Conservation (phyloP, 768 basidiomycete genomes). For the Termitomyces sp. region DNA sequence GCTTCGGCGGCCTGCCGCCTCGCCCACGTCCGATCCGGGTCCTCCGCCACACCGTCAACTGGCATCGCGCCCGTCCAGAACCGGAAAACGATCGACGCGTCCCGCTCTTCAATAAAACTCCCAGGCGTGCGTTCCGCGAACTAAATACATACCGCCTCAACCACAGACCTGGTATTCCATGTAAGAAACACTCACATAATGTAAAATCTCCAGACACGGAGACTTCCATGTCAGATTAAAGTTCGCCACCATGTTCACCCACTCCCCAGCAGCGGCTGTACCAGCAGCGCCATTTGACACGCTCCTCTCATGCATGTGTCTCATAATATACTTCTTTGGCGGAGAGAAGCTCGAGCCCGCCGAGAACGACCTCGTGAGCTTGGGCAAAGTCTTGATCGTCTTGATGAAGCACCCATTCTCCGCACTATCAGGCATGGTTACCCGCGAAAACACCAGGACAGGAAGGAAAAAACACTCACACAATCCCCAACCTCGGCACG, state of each 20-base stretch:
- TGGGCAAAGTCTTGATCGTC: conserved; percentile 26
- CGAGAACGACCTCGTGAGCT: not conserved
- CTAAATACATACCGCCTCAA: conserved; percentile 26
- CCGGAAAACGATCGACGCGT: conserved; percentile 79
- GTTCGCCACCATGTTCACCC: conserved; percentile 80
- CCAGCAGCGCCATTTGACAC: not conserved
- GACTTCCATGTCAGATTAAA: conserved; percentile 79
- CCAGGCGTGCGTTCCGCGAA: conserved; percentile 87
- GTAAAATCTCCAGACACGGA: conserved; percentile 74
- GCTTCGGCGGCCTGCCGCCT: conserved; percentile 84
- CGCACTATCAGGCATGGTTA: conserved; percentile 36
- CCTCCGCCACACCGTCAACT: conserved; percentile 21
- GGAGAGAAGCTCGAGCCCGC: not conserved
- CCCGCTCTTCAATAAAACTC: conserved; percentile 78
- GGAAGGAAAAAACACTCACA: conserved; percentile 48
- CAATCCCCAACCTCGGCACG: conserved; percentile 67
- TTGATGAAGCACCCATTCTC: conserved; percentile 88
- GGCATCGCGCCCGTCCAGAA: conserved; percentile 60
- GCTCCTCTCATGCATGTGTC: not conserved
- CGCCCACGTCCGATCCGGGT: conserved; percentile 72
- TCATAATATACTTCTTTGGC: not conserved
- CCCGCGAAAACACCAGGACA: not conserved
- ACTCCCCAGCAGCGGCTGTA: conserved; percentile 23
- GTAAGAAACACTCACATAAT: conserved; percentile 55
- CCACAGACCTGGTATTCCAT: not conserved